Base-by-base conservation (phyloP, 2,329 filamentous ascomycete species). In the Neonectria coccinea region DNA sequence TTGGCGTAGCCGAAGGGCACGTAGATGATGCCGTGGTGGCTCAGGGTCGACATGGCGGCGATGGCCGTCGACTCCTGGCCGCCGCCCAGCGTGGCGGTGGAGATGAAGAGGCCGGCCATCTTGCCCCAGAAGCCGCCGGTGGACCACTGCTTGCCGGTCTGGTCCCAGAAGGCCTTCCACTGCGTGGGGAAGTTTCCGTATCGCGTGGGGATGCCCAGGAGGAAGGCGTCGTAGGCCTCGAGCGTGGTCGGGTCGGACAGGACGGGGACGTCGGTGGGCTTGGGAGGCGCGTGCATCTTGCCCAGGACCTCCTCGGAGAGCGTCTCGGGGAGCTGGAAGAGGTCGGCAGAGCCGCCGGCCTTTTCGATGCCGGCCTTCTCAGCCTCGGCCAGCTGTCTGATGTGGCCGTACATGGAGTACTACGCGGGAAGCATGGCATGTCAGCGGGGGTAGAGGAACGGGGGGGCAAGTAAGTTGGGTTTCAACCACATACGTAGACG, bases 121-220 rank as follows among this genome's bases (percentile, higher is more conserved):
- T 98, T 98, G 83, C 94, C 94, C 82, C 85, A 89, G 85, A 87
- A 94, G 72, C 84, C 89, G 67, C 95, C 95, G 14, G 82, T 79
- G 66, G 86, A 82, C 96, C 96, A 98, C 80, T 96, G 92, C 73
- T 87, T 85, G 76, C 95, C 95, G 25, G 93, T 94, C 82, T 88
- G 87, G 85, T 99, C 96, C 92, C 94, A 97, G 86, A 94, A 95
- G 45, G 89, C 77, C 86, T 96, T 97, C 92, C 92, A 97, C 84
- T 99, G 96, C 18, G 91, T 92, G 53, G 95, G 94, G 87, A 97
- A 97, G 89, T 97, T 98, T 75, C 96, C 96, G 84, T 93, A 99
- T 72, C 96, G 89, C 56, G 96, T 99, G 65, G 96, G 96, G 79
- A 98, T 96, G 71, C 96, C 96, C 75, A 98, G 87, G 69, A 99